phyloP scores from a whole-genome alignment of 2,329 filamentous ascomycete genomes.

The Aureobasidium leucospermi region DNA sequence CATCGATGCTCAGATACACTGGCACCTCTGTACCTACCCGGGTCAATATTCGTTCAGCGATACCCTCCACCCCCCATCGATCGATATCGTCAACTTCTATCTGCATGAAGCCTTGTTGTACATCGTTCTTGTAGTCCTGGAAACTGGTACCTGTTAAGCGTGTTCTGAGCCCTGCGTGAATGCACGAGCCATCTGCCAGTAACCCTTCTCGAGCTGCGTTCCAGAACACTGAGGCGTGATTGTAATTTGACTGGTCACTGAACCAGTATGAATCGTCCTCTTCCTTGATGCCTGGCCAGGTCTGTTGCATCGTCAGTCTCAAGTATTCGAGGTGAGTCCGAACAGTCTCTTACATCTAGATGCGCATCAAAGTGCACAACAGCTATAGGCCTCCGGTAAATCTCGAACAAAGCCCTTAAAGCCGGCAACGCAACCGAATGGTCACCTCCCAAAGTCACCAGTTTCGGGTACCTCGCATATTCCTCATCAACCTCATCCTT shows the following conservation, averaged over 20 bases:
- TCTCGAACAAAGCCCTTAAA: constrained; percentile 38
- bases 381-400: constrained; percentile 36
- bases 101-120: constrained; percentile 67
- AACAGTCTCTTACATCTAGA: constrained; percentile 45
- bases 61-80: constrained; percentile 63
- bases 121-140: constrained; percentile 67
- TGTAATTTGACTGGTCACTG: constrained; percentile 67
- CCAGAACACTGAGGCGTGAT: constrained; percentile 88
- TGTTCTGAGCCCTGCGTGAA: constrained; percentile 81
- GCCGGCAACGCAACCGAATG: constrained; percentile 44
- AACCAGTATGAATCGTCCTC: constrained; percentile 74
- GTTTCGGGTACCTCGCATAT: constrained; percentile 23
- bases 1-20: constrained; percentile 77
- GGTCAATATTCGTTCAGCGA: constrained; percentile 63
- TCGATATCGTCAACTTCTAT: constrained; percentile 81
- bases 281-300: constrained; percentile 61
- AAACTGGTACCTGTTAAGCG: constrained; percentile 52
- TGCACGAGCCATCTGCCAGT: constrained; percentile 63
- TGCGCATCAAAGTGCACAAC: constrained; percentile 53
- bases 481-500: not conserved
- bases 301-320: not conserved
- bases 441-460: constrained; percentile 37
- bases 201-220: constrained; percentile 73
- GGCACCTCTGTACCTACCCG: constrained; percentile 52
- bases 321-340: no score